Conservation (phyloP, 2,329 filamentous ascomycete species). For the Ophiocordyceps australis region DNA sequence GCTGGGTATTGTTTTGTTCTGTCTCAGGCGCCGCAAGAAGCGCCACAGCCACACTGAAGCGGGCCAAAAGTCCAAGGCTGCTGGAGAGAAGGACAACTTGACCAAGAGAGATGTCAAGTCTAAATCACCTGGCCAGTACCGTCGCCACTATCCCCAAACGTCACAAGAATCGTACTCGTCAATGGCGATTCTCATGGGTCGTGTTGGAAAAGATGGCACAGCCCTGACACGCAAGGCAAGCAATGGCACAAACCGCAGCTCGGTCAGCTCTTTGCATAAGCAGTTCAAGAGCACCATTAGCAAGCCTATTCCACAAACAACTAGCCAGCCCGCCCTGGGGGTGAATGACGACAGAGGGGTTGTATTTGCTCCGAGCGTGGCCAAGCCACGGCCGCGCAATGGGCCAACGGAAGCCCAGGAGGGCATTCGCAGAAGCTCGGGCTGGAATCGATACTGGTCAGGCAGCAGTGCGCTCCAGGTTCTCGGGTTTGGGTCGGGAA, state of each 20-base stretch:
- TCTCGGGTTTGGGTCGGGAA: conserved; percentile 34
- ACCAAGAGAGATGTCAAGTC: no score
- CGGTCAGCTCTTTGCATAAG: conserved; percentile 37
- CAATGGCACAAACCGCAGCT: conserved; percentile 29
- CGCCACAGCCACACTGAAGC: conserved; percentile 30
- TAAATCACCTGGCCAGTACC: conserved; percentile 20
- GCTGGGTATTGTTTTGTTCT: conserved; percentile 53
- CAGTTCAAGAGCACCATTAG: conserved; percentile 45
- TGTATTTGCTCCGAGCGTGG: conserved; percentile 15
- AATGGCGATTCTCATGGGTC: conserved; percentile 48
- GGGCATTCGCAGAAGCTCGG: conserved; percentile 42
- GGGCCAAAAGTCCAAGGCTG: conserved; percentile 36
- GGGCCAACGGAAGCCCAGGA: conserved; percentile 17
- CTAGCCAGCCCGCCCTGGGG: conserved; percentile 12
- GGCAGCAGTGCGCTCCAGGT: conserved; percentile 52
- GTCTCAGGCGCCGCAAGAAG: conserved; percentile 30
- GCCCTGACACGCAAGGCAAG: conserved; percentile 33
- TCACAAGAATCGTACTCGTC: conserved; percentile 43
- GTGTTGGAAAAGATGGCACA: conserved; percentile 27
- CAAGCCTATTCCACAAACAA: conserved; percentile 36
- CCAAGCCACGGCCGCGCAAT: conserved; percentile 16
- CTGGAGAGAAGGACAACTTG: conserved; percentile 24
- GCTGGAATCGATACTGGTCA: conserved; percentile 65
- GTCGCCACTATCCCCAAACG: conserved; percentile 30
- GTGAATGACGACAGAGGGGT: conserved; percentile 22